Percentiles rank a stretch among this genome's conserved stretches.
phyloP scores from a whole-genome alignment of 371 early-diverging fungal species.

The Edhazardia aedis region DNA sequence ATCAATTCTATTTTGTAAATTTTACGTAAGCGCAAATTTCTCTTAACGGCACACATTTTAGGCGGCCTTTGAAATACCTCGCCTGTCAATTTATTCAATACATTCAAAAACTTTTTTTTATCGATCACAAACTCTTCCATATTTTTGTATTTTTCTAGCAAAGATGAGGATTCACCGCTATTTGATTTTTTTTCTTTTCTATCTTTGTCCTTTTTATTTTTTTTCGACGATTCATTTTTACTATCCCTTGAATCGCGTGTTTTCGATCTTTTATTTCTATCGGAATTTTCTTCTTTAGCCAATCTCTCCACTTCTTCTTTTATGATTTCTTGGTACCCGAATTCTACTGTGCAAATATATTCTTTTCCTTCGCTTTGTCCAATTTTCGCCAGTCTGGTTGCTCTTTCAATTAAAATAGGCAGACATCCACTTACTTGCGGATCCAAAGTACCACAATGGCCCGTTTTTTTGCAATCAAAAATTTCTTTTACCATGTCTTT shows the following conservation, averaged over 20 bases:
- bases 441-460: slow-evolving; percentile 94
- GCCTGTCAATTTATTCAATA: slow-evolving; percentile 77
- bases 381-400: slow-evolving; percentile 90
- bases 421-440: slow-evolving; percentile 97
- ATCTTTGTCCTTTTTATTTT: too few relatives aligned
- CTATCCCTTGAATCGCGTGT: too few relatives aligned
- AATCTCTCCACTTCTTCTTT: too few relatives aligned
- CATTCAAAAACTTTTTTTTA: slow-evolving; percentile 47
- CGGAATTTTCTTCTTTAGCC: slow-evolving; percentile 12
- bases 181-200: too few relatives aligned
- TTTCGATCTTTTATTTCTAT: slow-evolving; percentile 1
- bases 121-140: too few relatives aligned
- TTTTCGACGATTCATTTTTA: too few relatives aligned
- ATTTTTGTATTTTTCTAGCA: too few relatives aligned
- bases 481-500: slow-evolving; percentile 95
- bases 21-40: slow-evolving; percentile 91
- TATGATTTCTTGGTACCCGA: too few relatives aligned
- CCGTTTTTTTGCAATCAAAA: slow-evolving; percentile 87
- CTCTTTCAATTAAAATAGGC: slow-evolving; percentile 90
- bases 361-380: slow-evolving; percentile 92
- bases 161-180: too few relatives aligned
- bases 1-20: slow-evolving; percentile 77
- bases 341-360: slow-evolving; percentile 77
- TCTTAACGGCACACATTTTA: slow-evolving; percentile 94
- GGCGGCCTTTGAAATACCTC: slow-evolving; percentile 96